Base-by-base conservation (phyloP, 1,284 basidiomycete species). In the Clitocybe nebularis region DNA sequence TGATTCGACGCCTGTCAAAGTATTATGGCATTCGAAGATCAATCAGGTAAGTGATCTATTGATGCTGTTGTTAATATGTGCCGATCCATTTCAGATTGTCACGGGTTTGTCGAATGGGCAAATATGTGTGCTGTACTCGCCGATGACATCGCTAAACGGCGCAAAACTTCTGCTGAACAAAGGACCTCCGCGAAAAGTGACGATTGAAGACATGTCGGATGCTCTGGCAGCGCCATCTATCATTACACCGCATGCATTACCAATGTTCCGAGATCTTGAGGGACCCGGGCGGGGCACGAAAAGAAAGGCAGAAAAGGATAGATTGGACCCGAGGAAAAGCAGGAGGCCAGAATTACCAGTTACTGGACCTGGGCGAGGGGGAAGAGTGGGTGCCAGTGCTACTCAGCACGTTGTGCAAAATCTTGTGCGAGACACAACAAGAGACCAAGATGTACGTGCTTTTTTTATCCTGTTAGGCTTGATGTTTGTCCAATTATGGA, bases 351-450 rank as follows among this genome's bases (percentile, higher is more conserved):
- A 93, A 60, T 75, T 97, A 49, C 96, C 96, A 17, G 79, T 99
- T 34, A 81, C 75, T 41, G 96, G 96, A 3, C 90, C 89, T 21
- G 96, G 96, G 39, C 79, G 78, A 55, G 95, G 94, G 20, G 96
- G 96, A 35, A 72, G 95, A 21, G 89, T 99, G 34, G 96, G 96
- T 17, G 89, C 92, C 25, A 93, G 89, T 65, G 95, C 93, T 3
- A 97, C 89, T 35, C 92, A 96, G 53, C 90, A 95, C 57, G 80
- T 97, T 48, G 93, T 99, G 32, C 92, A 96, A 66, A 88, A 89
- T 55, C 69, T 99, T 60, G 92, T 93, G 43, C 77, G 88, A 59
- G 89, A 93, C 60, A 89, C 83, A 48, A 89, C 87, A 32, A 70
- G 90, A 56, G 89, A 90, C 68, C 84, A 94, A 67, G 93, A 97